Percentiles rank a stretch among this genome's conserved stretches.
These are phyloP conservation scores for Fagus sylvatica DNA, from an alignment of 306 rosid species.

Conservation along the genomic window DNA sequence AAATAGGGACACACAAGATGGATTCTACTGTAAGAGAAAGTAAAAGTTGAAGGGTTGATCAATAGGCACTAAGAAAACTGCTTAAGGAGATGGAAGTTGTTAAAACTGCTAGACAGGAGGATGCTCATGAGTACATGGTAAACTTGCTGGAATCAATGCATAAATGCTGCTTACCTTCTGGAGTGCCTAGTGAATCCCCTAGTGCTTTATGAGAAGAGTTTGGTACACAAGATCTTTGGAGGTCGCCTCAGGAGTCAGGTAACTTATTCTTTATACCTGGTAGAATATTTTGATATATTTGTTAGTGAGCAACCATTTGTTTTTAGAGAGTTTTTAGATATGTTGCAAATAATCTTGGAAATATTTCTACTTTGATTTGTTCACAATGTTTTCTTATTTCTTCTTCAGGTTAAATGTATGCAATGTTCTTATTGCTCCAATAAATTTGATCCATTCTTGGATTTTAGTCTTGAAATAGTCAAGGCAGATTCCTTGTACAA, in stretches of 20 bases:
- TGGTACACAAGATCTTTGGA: constrained; percentile 95
- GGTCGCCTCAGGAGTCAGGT: constrained; percentile 97
- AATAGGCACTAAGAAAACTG: too few species aligned
- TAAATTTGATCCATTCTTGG: constrained; percentile 91
- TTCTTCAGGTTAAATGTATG: constrained; percentile 81
- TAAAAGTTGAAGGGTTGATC: too few species aligned
- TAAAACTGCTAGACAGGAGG: constrained; percentile 96
- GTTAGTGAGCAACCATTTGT: neutral
- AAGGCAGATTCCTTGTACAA: constrained; percentile 82
- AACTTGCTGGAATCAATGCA: constrained; percentile 98
- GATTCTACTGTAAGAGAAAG: too few species aligned
- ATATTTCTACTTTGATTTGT: neutral
- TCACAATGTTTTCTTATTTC: constrained; percentile 7
- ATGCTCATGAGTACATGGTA: constrained; percentile 99
- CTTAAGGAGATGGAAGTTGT: too few species aligned
- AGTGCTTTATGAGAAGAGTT: constrained; percentile 94
- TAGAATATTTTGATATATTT: neutral
- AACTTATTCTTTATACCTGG: constrained; percentile 13
- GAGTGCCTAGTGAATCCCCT: constrained; percentile 91
- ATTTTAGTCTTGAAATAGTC: constrained; percentile 89
- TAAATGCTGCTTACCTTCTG: constrained; percentile 92
- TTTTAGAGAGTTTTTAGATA: neutral
- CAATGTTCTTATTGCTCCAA: constrained; percentile 83
- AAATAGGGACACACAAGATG: too few species aligned
- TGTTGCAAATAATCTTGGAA: neutral